A percentile compares a stretch with the other conserved stretches of the same genome.
These are phyloP conservation scores for Amauroascus niger DNA, from an alignment of 2,329 filamentous ascomycete species.

Conservation along the genomic window DNA sequence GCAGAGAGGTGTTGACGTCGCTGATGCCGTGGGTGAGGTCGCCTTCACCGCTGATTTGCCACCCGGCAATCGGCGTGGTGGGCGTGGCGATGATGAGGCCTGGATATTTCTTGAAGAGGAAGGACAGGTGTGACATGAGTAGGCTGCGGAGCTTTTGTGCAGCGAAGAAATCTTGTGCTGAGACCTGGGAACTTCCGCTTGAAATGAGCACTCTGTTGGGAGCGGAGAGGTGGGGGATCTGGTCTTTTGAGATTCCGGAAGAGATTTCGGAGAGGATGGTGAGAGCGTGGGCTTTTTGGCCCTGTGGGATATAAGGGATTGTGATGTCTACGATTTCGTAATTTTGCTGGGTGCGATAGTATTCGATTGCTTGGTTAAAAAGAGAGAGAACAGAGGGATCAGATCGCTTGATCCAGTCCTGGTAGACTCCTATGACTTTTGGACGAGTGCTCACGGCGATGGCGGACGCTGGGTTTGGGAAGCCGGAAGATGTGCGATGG, in stretches of 20 bases:
- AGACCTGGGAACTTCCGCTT: slow-evolving; percentile 51
- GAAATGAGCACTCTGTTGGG: slow-evolving; percentile 62
- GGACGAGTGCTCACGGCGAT: slow-evolving; percentile 26
- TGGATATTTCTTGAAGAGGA: slow-evolving; percentile 59
- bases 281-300: slow-evolving; percentile 65
- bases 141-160: slow-evolving; percentile 64
- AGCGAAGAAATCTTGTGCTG: slow-evolving; percentile 60
- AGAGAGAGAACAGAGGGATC: slow-evolving; percentile 52
- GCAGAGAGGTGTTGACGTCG: slow-evolving; percentile 62
- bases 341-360: slow-evolving; percentile 34
- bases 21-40: slow-evolving; percentile 56
- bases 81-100: slow-evolving; percentile 71
- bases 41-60: slow-evolving; percentile 56
- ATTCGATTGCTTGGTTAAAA: slow-evolving; percentile 53
- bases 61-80: slow-evolving; percentile 65
- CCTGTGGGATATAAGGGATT: slow-evolving; percentile 54
- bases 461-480: slow-evolving; percentile 45
- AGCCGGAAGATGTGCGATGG: slow-evolving; percentile 51
- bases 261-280: slow-evolving; percentile 67
- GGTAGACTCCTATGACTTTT: slow-evolving; percentile 61
- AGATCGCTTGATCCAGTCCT: slow-evolving; percentile 59
- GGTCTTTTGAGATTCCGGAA: slow-evolving; percentile 41
- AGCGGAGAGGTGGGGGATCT: slow-evolving; percentile 50
- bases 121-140: slow-evolving; percentile 67
- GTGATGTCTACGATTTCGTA: slow-evolving; percentile 41